These are phyloP conservation scores for Atkinsonella texensis DNA, from an alignment of 2,329 filamentous ascomycete genomes.

Conservation along the genomic window DNA sequence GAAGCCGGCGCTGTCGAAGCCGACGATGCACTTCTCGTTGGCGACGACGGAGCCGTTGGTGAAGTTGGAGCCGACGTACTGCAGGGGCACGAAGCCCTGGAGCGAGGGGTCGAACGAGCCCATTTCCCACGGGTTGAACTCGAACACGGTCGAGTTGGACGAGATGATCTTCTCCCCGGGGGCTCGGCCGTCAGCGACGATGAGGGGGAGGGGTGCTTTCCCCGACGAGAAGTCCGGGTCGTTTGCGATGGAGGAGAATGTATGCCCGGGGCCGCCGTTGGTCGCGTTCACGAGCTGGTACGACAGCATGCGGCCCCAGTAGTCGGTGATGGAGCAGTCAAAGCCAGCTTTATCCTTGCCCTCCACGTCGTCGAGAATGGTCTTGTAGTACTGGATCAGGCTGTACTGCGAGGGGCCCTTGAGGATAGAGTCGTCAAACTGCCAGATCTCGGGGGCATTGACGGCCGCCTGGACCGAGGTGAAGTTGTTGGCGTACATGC, in stretches of 20 bases:
- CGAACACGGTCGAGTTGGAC: slow-evolving; percentile 49
- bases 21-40: slow-evolving; percentile 37
- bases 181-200: slow-evolving; percentile 35
- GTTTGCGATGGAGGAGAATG: slow-evolving; percentile 58
- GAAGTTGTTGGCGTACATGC: slow-evolving; percentile 75
- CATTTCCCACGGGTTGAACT: slow-evolving; percentile 55
- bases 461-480: slow-evolving; percentile 39
- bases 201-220: slow-evolving; percentile 34
- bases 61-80: slow-evolving; percentile 49
- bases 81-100: slow-evolving; percentile 45
- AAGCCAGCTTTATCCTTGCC: slow-evolving; percentile 29
- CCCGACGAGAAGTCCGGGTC: slow-evolving; percentile 30
- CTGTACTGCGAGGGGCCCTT: slow-evolving; percentile 25
- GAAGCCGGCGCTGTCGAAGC: slow-evolving; percentile 70
- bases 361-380: slow-evolving; percentile 22
- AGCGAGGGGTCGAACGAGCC: slow-evolving; percentile 50
- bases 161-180: slow-evolving; percentile 31
- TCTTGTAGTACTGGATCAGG: slow-evolving; percentile 26
- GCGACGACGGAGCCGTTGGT: slow-evolving; percentile 32
- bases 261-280: slow-evolving; percentile 63
- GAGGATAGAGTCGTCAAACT: slow-evolving; percentile 30
- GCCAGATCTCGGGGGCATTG: slow-evolving; percentile 26
- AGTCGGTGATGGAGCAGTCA: slow-evolving; percentile 66
- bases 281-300: slow-evolving; percentile 73
- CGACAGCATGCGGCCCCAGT: slow-evolving; percentile 77